Conservation (phyloP, 1,139 yeast species). For the Geotrichum australiense region DNA sequence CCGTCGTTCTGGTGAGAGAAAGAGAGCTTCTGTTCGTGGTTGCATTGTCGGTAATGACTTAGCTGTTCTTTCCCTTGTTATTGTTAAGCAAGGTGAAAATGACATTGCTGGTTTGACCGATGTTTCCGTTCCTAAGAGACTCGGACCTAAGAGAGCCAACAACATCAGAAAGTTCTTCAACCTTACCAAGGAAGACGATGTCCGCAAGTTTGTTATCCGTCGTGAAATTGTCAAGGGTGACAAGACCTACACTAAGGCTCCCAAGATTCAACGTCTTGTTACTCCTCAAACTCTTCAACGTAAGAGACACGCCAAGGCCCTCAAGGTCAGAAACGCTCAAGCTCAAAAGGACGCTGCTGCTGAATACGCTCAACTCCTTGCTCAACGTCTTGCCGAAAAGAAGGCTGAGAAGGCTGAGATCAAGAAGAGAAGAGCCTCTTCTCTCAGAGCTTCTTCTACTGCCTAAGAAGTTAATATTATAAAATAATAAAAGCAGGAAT, state of each 20-base stretch:
- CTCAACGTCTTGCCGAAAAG: conserved; percentile 95
- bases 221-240: conserved; percentile 98
- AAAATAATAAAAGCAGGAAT: conserved; percentile 8
- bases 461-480: conserved; percentile 18
- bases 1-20: conserved; percentile 99
- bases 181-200: conserved; percentile 95
- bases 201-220: conserved; percentile 92
- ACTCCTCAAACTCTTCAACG: conserved; percentile 99
- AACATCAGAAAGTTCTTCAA: conserved; percentile 99
- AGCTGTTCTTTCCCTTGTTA: conserved; percentile 87
- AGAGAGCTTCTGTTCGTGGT: conserved; percentile 99
- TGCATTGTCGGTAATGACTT: conserved; percentile 97
- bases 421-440: conserved; percentile 99
- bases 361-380: conserved; percentile 98
- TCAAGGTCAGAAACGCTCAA: conserved; percentile 95
- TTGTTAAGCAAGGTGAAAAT: conserved; percentile 95
- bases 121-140: conserved; percentile 92
- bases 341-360: conserved; percentile 99
- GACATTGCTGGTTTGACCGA: conserved; percentile 97
- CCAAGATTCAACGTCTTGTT: conserved; percentile 99
- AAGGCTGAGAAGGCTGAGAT: conserved; percentile 97
- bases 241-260: conserved; percentile 99
- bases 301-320: conserved; percentile 94
- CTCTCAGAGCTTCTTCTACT: conserved; percentile 53
- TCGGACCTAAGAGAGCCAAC: conserved; percentile 99